Evolutionary conservation across 2,329 filamentous ascomycete genomes (phyloP).

Genomic region (Phialophora macrospora): DNA sequence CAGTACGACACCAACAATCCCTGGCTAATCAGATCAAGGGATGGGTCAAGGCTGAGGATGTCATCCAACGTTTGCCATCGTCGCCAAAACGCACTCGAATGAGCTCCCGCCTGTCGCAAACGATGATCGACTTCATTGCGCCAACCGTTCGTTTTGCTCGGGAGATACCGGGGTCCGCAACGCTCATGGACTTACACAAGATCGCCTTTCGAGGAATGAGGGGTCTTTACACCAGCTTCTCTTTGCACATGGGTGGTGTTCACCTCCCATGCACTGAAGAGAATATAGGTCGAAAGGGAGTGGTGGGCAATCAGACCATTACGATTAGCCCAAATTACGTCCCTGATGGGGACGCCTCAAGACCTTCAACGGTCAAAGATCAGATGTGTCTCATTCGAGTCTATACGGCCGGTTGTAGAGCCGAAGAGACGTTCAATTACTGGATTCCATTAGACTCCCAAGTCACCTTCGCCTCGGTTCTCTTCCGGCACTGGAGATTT

Average conservation of each 20-base stretch:
- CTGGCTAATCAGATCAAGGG: slow-evolving; percentile 36
- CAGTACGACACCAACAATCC: slow-evolving; percentile 37
- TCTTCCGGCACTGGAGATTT: slow-evolving; percentile 41
- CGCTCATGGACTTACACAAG: slow-evolving; percentile 38
- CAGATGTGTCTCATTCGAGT: slow-evolving; percentile 33
- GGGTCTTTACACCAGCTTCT: slow-evolving; percentile 39
- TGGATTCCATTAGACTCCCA: slow-evolving; percentile 38
- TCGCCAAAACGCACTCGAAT: slow-evolving; percentile 12
- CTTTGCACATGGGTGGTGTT: slow-evolving; percentile 34
- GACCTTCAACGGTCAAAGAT: slow-evolving; percentile 8
- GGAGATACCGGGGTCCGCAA: slow-evolving; percentile 17
- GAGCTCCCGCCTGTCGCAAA: background rate
- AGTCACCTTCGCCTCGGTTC: slow-evolving; percentile 34
- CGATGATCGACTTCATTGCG: slow-evolving; percentile 22
- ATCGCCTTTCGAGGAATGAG: slow-evolving; percentile 41
- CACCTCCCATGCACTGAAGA: slow-evolving; percentile 5
- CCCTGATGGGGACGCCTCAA: background rate
- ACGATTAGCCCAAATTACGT: slow-evolving; percentile 13
- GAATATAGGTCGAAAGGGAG: slow-evolving; percentile 4
- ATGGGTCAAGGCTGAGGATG: slow-evolving; percentile 39
- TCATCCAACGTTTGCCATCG: slow-evolving; percentile 19
- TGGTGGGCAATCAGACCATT: slow-evolving; percentile 16
- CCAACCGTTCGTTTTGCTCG: slow-evolving; percentile 26
- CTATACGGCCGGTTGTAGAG: background rate
- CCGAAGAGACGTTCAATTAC: slow-evolving; percentile 33